Conservation (phyloP, 352 stramenopile genomes). For the Globisporangium iwayamae region DNA sequence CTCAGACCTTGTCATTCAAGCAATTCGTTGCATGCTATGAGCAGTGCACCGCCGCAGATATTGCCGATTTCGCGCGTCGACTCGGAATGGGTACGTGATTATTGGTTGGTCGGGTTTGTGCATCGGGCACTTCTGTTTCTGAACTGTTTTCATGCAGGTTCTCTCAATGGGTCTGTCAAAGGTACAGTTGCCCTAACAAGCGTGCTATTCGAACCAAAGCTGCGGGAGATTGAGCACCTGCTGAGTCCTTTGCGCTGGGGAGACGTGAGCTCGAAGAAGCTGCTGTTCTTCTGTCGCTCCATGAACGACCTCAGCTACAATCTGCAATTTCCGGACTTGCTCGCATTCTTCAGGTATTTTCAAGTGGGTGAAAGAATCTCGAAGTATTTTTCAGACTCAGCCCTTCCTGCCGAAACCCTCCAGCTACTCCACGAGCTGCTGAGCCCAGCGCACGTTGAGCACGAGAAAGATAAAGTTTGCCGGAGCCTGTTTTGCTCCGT, state of each 20-base stretch:
- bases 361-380: background rate
- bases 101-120: background rate
- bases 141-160: slow-evolving; percentile 19
- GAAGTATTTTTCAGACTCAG: slow-evolving; percentile 21
- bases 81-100: slow-evolving; percentile 40
- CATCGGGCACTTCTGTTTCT: background rate
- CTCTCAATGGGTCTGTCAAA: slow-evolving; percentile 30
- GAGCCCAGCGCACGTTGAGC: slow-evolving; percentile 31
- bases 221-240: slow-evolving; percentile 23
- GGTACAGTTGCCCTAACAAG: slow-evolving; percentile 27
- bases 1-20: slow-evolving; percentile 23
- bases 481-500: slow-evolving; percentile 59
- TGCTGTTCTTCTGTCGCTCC: slow-evolving; percentile 28
- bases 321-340: slow-evolving; percentile 27
- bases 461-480: slow-evolving; percentile 42
- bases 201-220: slow-evolving; percentile 25
- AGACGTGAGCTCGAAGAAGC: slow-evolving; percentile 27
- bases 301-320: slow-evolving; percentile 40
- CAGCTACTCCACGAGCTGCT: slow-evolving; percentile 29
- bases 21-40: slow-evolving; percentile 42
- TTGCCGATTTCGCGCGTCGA: slow-evolving; percentile 27
- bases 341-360: slow-evolving; percentile 19
- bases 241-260: slow-evolving; percentile 36
- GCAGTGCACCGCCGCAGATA: slow-evolving; percentile 29
- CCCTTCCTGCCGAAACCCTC: slow-evolving; percentile 28